Evolutionary conservation across 1,284 basidiomycete genomes (phyloP).

Genomic region (Moesziomyces sp.): DNA sequence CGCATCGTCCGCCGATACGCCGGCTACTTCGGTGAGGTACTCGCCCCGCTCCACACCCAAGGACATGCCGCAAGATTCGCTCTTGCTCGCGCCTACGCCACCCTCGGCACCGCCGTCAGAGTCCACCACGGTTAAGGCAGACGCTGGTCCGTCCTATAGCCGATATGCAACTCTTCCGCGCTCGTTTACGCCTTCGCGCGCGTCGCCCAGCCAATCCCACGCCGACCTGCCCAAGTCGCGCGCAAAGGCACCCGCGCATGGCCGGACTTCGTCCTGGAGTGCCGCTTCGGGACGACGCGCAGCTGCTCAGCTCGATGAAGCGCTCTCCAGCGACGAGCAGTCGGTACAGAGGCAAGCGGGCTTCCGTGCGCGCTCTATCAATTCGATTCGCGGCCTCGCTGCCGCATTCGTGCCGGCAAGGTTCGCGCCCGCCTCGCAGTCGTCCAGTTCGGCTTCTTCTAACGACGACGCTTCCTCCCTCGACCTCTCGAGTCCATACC

Average conservation of each 20-base stretch:
- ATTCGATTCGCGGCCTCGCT: slow-evolving; percentile 36
- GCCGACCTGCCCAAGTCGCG: not conserved
- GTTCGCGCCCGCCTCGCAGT: slow-evolving; percentile 22
- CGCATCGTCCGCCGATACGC: slow-evolving; percentile 19
- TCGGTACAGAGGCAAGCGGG: slow-evolving; percentile 25
- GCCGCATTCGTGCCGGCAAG: slow-evolving; percentile 42
- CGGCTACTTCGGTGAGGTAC: slow-evolving; percentile 14
- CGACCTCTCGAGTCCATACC: slow-evolving; percentile 2
- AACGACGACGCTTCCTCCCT: slow-evolving; percentile 11
- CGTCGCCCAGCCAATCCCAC: not conserved
- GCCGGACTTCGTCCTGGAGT: slow-evolving; percentile 16
- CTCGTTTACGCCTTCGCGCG: slow-evolving; percentile 10
- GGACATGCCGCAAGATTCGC: slow-evolving; percentile 1
- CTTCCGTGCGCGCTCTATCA: slow-evolving; percentile 40
- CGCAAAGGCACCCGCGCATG: not conserved
- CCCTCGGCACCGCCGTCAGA: slow-evolving; percentile 15
- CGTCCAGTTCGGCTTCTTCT: slow-evolving; percentile 13
- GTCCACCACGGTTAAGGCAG: slow-evolving; percentile 11
- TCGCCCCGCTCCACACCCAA: slow-evolving; percentile 13
- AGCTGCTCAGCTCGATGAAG: slow-evolving; percentile 5
- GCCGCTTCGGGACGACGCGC: slow-evolving; percentile 2
- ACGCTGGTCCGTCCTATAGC: not conserved
- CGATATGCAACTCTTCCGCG: slow-evolving; percentile 15
- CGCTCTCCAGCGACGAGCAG: slow-evolving; percentile 15
- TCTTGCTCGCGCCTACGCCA: not conserved